A percentile compares a stretch with the other conserved stretches of the same genome.
Evolutionary conservation across 1,284 basidiomycete genomes (phyloP).

Genomic region (Microstroma glucosiphilum): DNA sequence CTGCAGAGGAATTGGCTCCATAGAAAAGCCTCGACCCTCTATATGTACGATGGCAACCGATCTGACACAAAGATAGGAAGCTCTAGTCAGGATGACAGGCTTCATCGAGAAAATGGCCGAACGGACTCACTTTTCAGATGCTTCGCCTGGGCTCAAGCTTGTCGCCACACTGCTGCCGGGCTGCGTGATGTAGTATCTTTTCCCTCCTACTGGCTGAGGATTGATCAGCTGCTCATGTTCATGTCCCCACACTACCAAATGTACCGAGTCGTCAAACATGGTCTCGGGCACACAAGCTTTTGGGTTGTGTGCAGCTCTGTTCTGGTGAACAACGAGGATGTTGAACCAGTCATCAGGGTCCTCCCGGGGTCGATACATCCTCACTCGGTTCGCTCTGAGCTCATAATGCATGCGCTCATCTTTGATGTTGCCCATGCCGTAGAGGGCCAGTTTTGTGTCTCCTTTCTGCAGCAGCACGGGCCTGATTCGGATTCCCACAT

Average conservation of each 20-base stretch:
- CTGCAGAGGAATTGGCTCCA: constrained; percentile 77
- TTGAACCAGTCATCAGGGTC: constrained; percentile 81
- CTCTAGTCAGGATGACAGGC: constrained; percentile 7
- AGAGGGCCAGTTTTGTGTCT: constrained; percentile 74
- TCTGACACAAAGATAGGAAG: not conserved
- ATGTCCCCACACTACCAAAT: constrained; percentile 95
- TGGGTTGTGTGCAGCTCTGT: constrained; percentile 88
- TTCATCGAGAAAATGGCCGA: not conserved
- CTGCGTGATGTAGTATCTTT: constrained; percentile 84
- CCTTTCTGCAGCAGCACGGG: constrained; percentile 89
- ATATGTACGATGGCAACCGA: constrained; percentile 54
- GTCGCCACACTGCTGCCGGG: constrained; percentile 94
- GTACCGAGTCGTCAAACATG: constrained; percentile 91
- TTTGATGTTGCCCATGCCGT: constrained; percentile 94
- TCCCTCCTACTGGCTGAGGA: constrained; percentile 83
- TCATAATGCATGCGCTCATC: constrained; percentile 95
- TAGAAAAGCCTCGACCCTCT: constrained; percentile 69
- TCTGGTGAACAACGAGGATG: constrained; percentile 86
- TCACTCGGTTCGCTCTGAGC: constrained; percentile 81
- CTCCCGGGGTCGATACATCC: constrained; percentile 89
- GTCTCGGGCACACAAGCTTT: constrained; percentile 89
- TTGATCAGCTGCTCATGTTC: constrained; percentile 93
- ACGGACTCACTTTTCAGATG: constrained; percentile 28
- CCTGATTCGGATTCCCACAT: constrained; percentile 74
- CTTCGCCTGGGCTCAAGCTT: constrained; percentile 54